Conservation (phyloP, 2,329 filamentous ascomycete species). For the Colletotrichum incanum region DNA sequence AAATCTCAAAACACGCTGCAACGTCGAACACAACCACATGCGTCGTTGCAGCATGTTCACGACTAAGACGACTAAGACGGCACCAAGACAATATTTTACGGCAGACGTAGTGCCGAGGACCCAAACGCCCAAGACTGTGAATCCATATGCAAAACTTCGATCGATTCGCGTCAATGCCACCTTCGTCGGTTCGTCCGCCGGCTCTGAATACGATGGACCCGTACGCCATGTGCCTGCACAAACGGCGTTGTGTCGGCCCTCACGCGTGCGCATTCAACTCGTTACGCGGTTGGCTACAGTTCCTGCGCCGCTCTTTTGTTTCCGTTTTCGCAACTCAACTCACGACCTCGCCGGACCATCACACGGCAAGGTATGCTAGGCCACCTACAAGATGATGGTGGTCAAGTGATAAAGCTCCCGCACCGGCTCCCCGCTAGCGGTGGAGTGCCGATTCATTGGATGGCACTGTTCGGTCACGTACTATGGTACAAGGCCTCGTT, state of each 20-base stretch:
- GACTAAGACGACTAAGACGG: background rate
- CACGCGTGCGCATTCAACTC: background rate
- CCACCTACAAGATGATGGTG: constrained; percentile 2
- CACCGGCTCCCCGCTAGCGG: constrained; percentile 14
- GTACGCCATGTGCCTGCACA: background rate
- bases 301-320: background rate
- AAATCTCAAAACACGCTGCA: constrained; percentile 23
- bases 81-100: background rate
- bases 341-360: background rate
- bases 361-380: constrained; percentile 14
- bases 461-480: constrained; percentile 4
- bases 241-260: background rate
- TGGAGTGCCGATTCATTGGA: constrained; percentile 6
- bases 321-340: background rate
- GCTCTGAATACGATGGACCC: background rate
- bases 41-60: constrained; percentile 2
- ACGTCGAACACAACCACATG: constrained; percentile 13
- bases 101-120: background rate
- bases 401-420: constrained; percentile 27
- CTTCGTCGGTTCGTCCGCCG: background rate
- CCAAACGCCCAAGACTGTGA: background rate
- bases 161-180: background rate
- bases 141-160: background rate
- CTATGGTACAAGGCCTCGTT: background rate
- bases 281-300: constrained; percentile 2